Conservation (phyloP, 2,329 filamentous ascomycete species). For the Cryphonectria naterciae region DNA sequence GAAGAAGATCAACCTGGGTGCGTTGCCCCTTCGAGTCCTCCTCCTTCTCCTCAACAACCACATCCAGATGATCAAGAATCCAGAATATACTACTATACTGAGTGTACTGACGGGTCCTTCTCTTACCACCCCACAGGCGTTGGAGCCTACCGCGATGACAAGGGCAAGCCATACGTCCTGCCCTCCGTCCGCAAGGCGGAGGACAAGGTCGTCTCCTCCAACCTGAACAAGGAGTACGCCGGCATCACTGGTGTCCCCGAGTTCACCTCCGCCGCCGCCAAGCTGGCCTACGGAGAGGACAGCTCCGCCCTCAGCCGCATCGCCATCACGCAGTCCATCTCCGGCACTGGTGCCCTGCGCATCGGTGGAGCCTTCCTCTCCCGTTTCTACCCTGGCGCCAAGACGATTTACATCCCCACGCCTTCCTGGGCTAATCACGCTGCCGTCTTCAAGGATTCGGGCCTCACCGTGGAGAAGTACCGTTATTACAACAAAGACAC, state of each 20-base stretch:
- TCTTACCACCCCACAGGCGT: constrained; percentile 62
- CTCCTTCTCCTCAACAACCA: constrained; percentile 1
- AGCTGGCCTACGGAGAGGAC: constrained; percentile 86
- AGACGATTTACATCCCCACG: constrained; percentile 95
- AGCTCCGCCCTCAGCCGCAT: constrained; percentile 78
- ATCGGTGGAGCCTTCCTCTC: constrained; percentile 93
- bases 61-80: neutral
- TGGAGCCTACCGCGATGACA: constrained; percentile 96
- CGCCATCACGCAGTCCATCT: constrained; percentile 96
- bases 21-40: constrained; percentile 17
- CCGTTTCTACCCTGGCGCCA: constrained; percentile 87
- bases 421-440: constrained; percentile 99
- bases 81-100: neutral
- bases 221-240: constrained; percentile 95
- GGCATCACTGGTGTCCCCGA: constrained; percentile 94
- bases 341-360: constrained; percentile 92
- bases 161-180: constrained; percentile 97
- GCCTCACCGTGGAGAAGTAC: constrained; percentile 91
- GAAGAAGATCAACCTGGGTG: constrained; percentile 97
- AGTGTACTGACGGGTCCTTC: constrained; percentile 13
- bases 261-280: constrained; percentile 89
- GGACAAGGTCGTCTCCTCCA: constrained; percentile 76
- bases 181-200: constrained; percentile 90
- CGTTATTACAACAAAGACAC: constrained; percentile 99
- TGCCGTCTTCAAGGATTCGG: constrained; percentile 92